These are phyloP conservation scores for Fraxinus angustifolia DNA, from an alignment of 305 asterid species.

Conservation along the genomic window DNA sequence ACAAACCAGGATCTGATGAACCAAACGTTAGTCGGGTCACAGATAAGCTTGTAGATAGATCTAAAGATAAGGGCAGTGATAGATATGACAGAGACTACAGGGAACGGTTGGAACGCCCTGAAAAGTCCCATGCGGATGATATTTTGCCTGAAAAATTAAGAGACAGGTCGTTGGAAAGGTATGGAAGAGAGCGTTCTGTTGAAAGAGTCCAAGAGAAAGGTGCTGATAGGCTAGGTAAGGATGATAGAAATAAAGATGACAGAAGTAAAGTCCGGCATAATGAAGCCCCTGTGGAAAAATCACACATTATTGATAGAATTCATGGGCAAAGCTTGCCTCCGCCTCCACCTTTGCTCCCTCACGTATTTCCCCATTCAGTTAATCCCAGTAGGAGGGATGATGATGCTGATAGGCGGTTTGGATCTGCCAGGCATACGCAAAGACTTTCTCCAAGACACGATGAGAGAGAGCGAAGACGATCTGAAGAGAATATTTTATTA, in stretches of 20 bases:
- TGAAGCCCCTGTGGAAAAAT: slow-evolving; percentile 63
- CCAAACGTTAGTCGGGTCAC: slow-evolving; percentile 45
- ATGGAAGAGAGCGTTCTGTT: slow-evolving; percentile 85
- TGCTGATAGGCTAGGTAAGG: slow-evolving; percentile 67
- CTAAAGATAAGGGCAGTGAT: slow-evolving; percentile 75
- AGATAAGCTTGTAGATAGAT: slow-evolving; percentile 66
- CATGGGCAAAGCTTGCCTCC: slow-evolving; percentile 88
- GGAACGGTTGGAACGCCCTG: slow-evolving; percentile 70
- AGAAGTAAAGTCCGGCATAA: slow-evolving; percentile 60
- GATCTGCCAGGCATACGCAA: slow-evolving; percentile 69
- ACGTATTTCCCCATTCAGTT: slow-evolving; percentile 75
- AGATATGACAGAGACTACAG: slow-evolving; percentile 78
- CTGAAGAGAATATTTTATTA: slow-evolving; percentile 76
- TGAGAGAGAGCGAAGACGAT: slow-evolving; percentile 85
- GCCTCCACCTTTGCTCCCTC: slow-evolving; percentile 98
- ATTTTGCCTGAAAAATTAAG: slow-evolving; percentile 62
- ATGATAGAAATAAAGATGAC: slow-evolving; percentile 75
- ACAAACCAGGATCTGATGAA: slow-evolving; percentile 61
- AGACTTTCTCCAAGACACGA: slow-evolving; percentile 96
- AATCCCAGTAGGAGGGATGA: slow-evolving; percentile 77
- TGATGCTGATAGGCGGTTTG: slow-evolving; percentile 86
- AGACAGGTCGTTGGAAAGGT: slow-evolving; percentile 83
- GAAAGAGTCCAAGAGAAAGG: slow-evolving; percentile 80
- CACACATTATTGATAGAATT: slow-evolving; percentile 67
- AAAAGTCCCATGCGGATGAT: slow-evolving; percentile 80